Conservation (phyloP, 208 protist genomes). For the Trichomonas vaginalis region DNA sequence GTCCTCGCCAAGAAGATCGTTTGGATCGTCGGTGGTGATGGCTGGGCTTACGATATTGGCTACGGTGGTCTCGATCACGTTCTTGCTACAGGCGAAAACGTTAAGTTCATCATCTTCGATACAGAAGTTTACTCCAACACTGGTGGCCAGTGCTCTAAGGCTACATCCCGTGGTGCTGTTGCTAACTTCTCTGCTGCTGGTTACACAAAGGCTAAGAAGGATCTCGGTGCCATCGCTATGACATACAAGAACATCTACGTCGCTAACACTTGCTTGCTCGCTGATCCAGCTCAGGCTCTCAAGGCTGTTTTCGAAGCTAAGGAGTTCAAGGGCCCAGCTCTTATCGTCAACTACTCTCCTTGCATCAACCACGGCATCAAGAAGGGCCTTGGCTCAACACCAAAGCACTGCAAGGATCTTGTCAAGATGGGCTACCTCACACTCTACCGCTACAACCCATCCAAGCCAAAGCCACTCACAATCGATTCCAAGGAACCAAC, state of each 20-base stretch:
- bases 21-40: constrained; percentile 51
- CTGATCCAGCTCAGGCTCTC: constrained; percentile 38
- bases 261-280: constrained; percentile 26
- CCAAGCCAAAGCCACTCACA: not conserved
- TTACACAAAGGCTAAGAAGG: constrained; percentile 44
- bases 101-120: constrained; percentile 36
- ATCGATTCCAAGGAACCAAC: not conserved
- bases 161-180: not conserved
- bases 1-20: not conserved
- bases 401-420: too few species aligned
- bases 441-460: not conserved
- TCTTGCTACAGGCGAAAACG: constrained; percentile 37
- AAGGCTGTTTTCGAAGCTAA: constrained; percentile 46
- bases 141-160: not conserved
- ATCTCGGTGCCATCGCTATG: too few species aligned
- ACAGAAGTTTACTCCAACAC: too few species aligned
- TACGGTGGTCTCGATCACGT: constrained; percentile 48
- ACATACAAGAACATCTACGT: not conserved
- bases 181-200: too few species aligned
- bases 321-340: constrained; percentile 37
- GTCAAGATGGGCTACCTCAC: not conserved
- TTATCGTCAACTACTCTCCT: constrained; percentile 43
- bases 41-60: constrained; percentile 19
- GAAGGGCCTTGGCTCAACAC: not conserved
- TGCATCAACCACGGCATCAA: constrained; percentile 35